A percentile compares a stretch with the other conserved stretches of the same genome.
phyloP scores from a whole-genome alignment of 2,329 filamentous ascomycete genomes.

The Nigrospora oryzae region DNA sequence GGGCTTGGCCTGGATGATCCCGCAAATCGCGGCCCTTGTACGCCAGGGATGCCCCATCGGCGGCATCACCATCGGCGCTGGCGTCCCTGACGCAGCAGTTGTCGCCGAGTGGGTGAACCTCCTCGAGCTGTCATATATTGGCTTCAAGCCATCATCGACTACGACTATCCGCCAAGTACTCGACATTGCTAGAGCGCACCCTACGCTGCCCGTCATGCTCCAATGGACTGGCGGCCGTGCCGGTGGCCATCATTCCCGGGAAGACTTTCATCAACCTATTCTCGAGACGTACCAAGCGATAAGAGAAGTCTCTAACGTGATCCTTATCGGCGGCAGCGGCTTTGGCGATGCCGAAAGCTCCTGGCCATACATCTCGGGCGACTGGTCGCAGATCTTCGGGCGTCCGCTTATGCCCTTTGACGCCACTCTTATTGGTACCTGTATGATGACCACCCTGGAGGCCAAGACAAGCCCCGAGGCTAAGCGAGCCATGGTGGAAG shows the following conservation, averaged over 20 bases:
- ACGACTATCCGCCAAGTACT: conserved; percentile 83
- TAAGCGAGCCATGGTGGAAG: conserved; percentile 83
- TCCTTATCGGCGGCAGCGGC: conserved; percentile 82
- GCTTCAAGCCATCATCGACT: conserved; percentile 85
- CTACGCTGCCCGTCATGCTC: conserved; percentile 78
- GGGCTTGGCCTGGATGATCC: conserved; percentile 89
- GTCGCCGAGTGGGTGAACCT: conserved; percentile 91
- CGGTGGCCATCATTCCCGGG: conserved; percentile 88
- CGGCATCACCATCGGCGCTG: conserved; percentile 84
- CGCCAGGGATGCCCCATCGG: conserved; percentile 84
- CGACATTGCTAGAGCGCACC: conserved; percentile 89
- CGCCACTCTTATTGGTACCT: conserved; percentile 81
- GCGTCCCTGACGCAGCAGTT: conserved; percentile 87
- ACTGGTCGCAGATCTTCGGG: conserved; percentile 75
- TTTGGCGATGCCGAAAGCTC: conserved; percentile 86
- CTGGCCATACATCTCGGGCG: conserved; percentile 83
- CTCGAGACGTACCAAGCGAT: conserved; percentile 86
- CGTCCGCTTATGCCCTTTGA: conserved; percentile 84
- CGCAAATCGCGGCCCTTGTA: conserved; percentile 68
- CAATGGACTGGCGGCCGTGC: conserved; percentile 95
- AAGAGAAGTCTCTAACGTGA: conserved; percentile 75
- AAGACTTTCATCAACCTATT: conserved; percentile 90
- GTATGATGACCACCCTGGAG: conserved; percentile 92
- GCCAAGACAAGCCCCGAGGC: conserved; percentile 78
- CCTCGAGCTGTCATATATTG: conserved; percentile 82